Evolutionary conservation across 1,284 basidiomycete genomes (phyloP).

Genomic region (Microbotryomycetes sp.): DNA sequence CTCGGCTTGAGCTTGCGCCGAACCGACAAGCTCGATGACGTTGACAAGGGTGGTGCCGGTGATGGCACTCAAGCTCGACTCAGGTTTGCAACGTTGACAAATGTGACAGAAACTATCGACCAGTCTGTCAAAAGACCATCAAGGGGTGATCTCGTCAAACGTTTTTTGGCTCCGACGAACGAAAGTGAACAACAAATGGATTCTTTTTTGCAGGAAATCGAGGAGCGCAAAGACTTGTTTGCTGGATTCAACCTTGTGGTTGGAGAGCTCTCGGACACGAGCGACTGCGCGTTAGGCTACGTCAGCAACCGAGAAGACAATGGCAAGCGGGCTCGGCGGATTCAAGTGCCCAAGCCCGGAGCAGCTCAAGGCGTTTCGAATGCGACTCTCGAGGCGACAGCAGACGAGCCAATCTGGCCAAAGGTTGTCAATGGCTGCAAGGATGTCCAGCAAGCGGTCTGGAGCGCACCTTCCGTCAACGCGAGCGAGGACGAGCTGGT

Average conservation of each 20-base stretch:
- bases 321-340: constrained; percentile 7
- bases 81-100: constrained; percentile 35
- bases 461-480: not conserved
- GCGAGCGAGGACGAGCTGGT: constrained; percentile 14
- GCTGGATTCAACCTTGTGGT: constrained; percentile 36
- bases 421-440: constrained; percentile 31
- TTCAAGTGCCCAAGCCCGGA: constrained; percentile 1
- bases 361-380: constrained; percentile 23
- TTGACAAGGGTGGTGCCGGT: not conserved
- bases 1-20: constrained; percentile 25
- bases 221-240: constrained; percentile 21
- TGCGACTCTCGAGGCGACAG: constrained; percentile 24
- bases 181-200: constrained; percentile 2
- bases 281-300: constrained; percentile 25
- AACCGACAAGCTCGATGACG: not conserved
- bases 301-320: constrained; percentile 29
- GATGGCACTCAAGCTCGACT: constrained; percentile 3
- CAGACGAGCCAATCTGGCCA: constrained; percentile 28
- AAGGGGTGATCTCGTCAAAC: constrained; percentile 20
- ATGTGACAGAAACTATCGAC: constrained; percentile 31
- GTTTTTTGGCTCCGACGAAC: constrained; percentile 6
- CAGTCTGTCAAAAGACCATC: constrained; percentile 15
- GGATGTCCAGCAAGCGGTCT: constrained; percentile 10
- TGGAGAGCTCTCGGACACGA: constrained; percentile 12
- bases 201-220: constrained; percentile 16